Evolutionary conservation across 164 flowering plant species (phyloP), one percentile per base, ranked within the genome.

Genomic region (Vitis vinifera): DNA sequence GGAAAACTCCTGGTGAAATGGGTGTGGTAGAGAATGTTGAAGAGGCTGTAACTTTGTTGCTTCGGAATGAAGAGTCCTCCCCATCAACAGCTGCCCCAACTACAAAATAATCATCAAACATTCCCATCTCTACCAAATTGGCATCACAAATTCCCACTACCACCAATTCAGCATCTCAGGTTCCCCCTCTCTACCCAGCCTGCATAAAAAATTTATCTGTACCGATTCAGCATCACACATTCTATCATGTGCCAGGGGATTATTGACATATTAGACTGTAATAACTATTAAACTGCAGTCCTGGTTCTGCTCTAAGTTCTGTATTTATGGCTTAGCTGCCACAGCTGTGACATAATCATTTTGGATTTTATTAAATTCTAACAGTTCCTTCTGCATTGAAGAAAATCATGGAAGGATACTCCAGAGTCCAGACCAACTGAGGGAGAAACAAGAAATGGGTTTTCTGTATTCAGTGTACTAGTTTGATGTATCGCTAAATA

Each of bases 401-500:
- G 83, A 83, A 62, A 80, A 68, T 50, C 74, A 79, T 29, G 91
- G 80, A 80, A 86, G 85, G 80, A 76, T 76, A 61, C 85, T 87
- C 31, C 93, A 88, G 73, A 59, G 86, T 87, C 31, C 93, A 88
- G 73, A 59, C 86, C 37, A 90, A 88, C 76, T 87, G 78, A 81
- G 23, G 53, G 51, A 16, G 29, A 57, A 13, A 56, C 1, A 62
- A 44, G 50, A 56, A 55, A 49, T 47, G 27, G 27, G 16, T 15
- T 52, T 19, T 2, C 17, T 44, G 48, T 13, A 1, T 44, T 10
- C 44, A 31, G 9, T 55, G 53, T 31, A 37, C 6, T 0, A 51
- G 59, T 51, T 47, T 13, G 31, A 14, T 50, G 55, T 4, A 50
- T n/a, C 16, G 19, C 60, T 3, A 48, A 59, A n/a, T 66, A n/a